Conservation (phyloP, 176 grass and related monocot genomes). For the Oryza meridionalis region DNA sequence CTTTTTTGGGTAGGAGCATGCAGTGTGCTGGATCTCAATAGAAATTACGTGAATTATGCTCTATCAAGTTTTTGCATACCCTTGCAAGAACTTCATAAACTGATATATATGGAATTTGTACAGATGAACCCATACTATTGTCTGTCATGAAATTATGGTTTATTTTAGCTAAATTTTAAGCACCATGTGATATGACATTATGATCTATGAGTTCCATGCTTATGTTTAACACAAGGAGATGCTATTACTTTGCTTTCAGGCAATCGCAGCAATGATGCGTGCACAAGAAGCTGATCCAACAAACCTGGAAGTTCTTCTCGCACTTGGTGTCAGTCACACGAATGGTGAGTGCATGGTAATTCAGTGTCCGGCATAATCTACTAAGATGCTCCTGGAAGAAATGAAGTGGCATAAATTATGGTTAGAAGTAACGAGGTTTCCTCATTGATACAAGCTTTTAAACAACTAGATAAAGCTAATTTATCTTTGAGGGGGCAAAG, state of each 20-base stretch:
- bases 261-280: slow-evolving; percentile 96
- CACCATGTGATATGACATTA: slow-evolving; percentile 24
- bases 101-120: slow-evolving; percentile 4
- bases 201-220: slow-evolving; percentile 24
- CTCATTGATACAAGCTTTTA: not conserved
- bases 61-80: slow-evolving; percentile 8
- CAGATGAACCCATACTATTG: not conserved
- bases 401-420: slow-evolving; percentile 23
- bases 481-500: not conserved
- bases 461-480: slow-evolving; percentile 11
- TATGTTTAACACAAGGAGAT: slow-evolving; percentile 9
- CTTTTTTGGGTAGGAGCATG: not conserved
- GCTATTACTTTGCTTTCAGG: slow-evolving; percentile 50
- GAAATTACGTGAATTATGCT: slow-evolving; percentile 21
- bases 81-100: slow-evolving; percentile 19
- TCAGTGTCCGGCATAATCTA: slow-evolving; percentile 20
- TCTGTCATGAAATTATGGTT: not conserved
- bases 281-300: slow-evolving; percentile 87
- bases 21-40: slow-evolving; percentile 33
- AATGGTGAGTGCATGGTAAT: slow-evolving; percentile 69
- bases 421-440: slow-evolving; percentile 27
- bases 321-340: slow-evolving; percentile 99
- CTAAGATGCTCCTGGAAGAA: not conserved
- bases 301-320: slow-evolving; percentile 98
- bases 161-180: not conserved